Evolutionary conservation across 805 yeast species (phyloP), one percentile per base, ranked within the genome.

Genomic region (Jamesozyma spencerorum): DNA sequence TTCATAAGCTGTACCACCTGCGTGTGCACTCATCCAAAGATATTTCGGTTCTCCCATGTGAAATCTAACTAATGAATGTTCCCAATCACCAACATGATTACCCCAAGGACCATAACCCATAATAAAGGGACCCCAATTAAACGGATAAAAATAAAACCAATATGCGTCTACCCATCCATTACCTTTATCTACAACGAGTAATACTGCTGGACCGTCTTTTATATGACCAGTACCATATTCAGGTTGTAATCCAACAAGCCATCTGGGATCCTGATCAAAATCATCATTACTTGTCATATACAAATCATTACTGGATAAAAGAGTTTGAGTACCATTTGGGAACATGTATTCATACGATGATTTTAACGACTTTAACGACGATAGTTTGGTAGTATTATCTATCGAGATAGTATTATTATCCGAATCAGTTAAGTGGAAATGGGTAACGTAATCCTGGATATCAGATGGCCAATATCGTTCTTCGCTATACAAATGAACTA

Each of bases 61-160:
- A 56, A 85, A 90, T 20, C 97, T 69, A n/a, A 87, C 90, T 30
- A 90, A 64, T 1, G 94, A 77, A 59, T 90, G 97, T 53, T 90
- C 97, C 97, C 97, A 90, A 65, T 90, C 97, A 4, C 97, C 97
- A 30, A 90, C 77, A 56, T 90, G 97, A 58, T 90, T 83, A 1
- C 97, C 97, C 66, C 81, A 90, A 0, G 97, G 97, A 0, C 97
- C 97, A 20, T 75, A 73, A 3, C 97, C 97, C 96, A 90, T 87
- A 8, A 90, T 97, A 63, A 80, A 90, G 0, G 97, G 97, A 0
- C 97, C 97, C 47, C 84, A 66, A 57, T 90, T 90, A 67, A 90
- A 90, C 2, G 95, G 81, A 57, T 90, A 90, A 57, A 90, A 90
- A 56, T 85, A 88, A 58, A 90, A 90, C 97, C 97, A 90, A 58